Base-by-base conservation (phyloP, 2,329 filamentous ascomycete species). In the Lachnellula subtilissima region DNA sequence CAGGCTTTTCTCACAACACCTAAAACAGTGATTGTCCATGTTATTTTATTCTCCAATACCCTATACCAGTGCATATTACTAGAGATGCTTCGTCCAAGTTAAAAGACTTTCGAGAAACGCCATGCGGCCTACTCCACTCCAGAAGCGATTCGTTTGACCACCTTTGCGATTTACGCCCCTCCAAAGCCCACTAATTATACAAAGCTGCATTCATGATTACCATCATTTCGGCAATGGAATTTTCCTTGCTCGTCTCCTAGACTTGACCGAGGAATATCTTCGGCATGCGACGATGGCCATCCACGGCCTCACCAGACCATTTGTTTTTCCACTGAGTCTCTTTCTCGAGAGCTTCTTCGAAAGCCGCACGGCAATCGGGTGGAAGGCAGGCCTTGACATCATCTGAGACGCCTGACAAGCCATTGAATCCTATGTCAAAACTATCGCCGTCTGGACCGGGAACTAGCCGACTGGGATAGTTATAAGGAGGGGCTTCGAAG, bases 321-420 rank as follows among this genome's bases (percentile, higher is more conserved):
- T 79, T 80, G 35, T 73, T 76, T 70, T 89, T 89, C 89, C 91
- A 97, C 53, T 80, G 73, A 58, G 74, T 71, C 71, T 96, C 89
- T 53, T 80, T 77, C 11, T 74, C 73, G 51, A 85, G 75, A 3
- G 89, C 86, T 52, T 81, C 76, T 50, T 91, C 77, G 60, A 96
- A 91, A 0, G 89, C 87, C 39, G 77, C 74, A 39, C 87, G 82
- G 70, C 90, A 94, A 60, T 89, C 85, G 1, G 79, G 72, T 1
- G 87, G 87, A 56, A 92, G 76, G 56, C 87, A 77, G 32, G 83
- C 80, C 55, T 82, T 76, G 60, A 91, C 77, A 9, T 90, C 87
- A 50, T 84, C 78, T 1, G 85, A 72, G 6, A 91, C 77, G 43
- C 80, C 78, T n/a, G 76, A 75, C 8, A 92, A 75, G 3, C 88